A percentile compares a stretch with the other conserved stretches of the same genome.
phyloP scores from a whole-genome alignment of 1,284 basidiomycete genomes.

The Sphagnurus paluster region DNA sequence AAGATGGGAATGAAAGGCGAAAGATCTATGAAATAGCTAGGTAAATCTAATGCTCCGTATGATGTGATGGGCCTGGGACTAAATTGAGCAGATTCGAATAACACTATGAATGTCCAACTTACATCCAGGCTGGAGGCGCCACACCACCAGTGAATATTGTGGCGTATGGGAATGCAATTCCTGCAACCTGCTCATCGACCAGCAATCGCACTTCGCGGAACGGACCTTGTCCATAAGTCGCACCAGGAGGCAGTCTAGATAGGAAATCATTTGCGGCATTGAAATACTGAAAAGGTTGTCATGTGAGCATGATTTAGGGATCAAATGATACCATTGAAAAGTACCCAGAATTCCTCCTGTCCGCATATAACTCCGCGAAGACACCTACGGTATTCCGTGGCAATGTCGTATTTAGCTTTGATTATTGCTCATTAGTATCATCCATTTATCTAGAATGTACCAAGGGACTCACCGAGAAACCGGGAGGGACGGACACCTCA shows the following conservation, averaged over 20 bases:
- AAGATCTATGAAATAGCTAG: conserved; percentile 77
- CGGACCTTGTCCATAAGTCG: conserved; percentile 61
- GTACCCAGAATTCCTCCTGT: conserved; percentile 83
- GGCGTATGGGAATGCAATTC: conserved; percentile 75
- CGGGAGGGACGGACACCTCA: conserved; percentile 70
- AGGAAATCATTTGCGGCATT: conserved; percentile 67
- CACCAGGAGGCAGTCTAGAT: conserved; percentile 50
- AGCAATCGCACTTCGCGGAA: conserved; percentile 80
- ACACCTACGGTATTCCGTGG: conserved; percentile 67
- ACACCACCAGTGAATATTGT: conserved; percentile 83
- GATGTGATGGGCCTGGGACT: conserved; percentile 73
- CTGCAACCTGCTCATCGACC: conserved; percentile 75
- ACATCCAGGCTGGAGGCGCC: conserved; percentile 74
- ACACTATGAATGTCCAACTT: conserved; percentile 48
- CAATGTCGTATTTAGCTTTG: conserved; percentile 64
- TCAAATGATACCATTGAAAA: too few relatives aligned
- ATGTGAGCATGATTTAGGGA: too few relatives aligned
- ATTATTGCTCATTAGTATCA: not conserved
- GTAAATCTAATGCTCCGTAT: conserved; percentile 77
- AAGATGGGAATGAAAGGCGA: conserved; percentile 77
- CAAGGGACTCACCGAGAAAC: conserved; percentile 69
- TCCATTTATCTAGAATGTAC: conserved; percentile 4
- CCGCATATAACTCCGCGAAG: conserved; percentile 72
- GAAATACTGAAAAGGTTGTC: conserved; percentile 77
- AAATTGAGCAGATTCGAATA: not conserved